Evolutionary conservation across 2,329 filamentous ascomycete species (phyloP).

Genomic region (Phialophora macrospora): DNA sequence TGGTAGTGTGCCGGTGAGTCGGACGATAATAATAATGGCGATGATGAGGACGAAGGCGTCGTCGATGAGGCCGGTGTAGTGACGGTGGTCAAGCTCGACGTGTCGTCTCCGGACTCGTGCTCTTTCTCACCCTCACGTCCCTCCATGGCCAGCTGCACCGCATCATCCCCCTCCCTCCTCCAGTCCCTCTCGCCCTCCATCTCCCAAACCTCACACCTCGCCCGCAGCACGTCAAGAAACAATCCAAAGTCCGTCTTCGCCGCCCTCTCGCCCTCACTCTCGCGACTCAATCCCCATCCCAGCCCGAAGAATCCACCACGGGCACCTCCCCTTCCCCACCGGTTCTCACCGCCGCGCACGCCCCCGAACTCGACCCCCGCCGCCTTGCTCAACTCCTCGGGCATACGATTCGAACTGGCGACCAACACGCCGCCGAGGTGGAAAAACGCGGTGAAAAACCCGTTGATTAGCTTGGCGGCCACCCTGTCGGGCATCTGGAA

Average conservation of each 20-base stretch:
- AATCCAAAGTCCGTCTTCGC: conserved; percentile 73
- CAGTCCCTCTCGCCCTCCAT: conserved; percentile 78
- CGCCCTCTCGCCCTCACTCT: conserved; percentile 59
- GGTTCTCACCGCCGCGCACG: neutral
- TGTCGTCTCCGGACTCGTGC: neutral
- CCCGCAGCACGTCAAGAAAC: conserved; percentile 76
- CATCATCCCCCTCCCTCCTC: conserved; percentile 51
- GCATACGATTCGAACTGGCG: conserved; percentile 81
- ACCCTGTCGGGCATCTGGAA: conserved; percentile 82
- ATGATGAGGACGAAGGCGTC: neutral
- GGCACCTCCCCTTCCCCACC: neutral
- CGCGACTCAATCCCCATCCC: conserved; percentile 39
- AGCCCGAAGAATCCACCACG: conserved; percentile 32
- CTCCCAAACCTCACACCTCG: conserved; percentile 81
- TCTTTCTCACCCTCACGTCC: neutral
- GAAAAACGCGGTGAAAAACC: conserved; percentile 79
- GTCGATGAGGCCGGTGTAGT: conserved; percentile 2
- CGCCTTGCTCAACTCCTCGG: conserved; percentile 77
- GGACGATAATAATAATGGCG: conserved; percentile 16
- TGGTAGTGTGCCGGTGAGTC: conserved; percentile 39
- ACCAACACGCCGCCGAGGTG: conserved; percentile 80
- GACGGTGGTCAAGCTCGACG: neutral
- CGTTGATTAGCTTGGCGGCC: conserved; percentile 77
- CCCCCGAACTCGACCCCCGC: conserved; percentile 68
- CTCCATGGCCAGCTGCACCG: neutral